phyloP scores from a whole-genome alignment of 306 rosid genomes.

The Begonia fuchsioides region DNA sequence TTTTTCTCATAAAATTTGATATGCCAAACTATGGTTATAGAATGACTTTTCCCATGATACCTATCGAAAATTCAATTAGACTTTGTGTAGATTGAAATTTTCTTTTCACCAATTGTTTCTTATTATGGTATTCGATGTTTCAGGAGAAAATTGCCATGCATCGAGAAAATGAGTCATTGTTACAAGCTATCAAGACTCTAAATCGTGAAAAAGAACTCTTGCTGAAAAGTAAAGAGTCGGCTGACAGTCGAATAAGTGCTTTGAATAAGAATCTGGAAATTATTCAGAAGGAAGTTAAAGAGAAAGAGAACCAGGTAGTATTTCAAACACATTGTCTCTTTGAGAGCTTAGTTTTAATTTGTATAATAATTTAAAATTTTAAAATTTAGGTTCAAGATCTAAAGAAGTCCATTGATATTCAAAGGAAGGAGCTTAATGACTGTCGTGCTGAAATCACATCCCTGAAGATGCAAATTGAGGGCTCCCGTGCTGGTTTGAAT shows the following conservation, averaged over 20 bases:
- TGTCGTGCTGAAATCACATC: constrained; percentile 84
- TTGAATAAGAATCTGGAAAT: constrained; percentile 66
- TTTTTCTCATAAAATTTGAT: too few relatives aligned
- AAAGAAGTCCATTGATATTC: constrained; percentile 66
- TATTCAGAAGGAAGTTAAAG: constrained; percentile 69
- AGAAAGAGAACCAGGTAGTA: constrained; percentile 68
- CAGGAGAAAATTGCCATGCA: constrained; percentile 79
- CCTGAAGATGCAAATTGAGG: constrained; percentile 73
- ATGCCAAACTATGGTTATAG: too few relatives aligned
- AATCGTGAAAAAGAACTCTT: constrained; percentile 47
- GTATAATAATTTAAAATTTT: too few relatives aligned
- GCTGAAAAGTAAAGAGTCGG: constrained; percentile 51
- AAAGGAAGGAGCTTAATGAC: constrained; percentile 62
- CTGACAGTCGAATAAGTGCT: constrained; percentile 50
- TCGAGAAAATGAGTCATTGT: constrained; percentile 43
- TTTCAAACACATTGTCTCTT: constrained; percentile 6
- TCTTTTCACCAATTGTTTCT: constrained; percentile 2
- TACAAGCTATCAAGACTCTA: constrained; percentile 41
- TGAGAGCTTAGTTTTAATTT: constrained; percentile 2
- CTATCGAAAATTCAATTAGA: not conserved
- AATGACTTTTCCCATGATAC: too few relatives aligned
- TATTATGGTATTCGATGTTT: constrained; percentile 3
- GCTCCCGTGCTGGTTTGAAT: constrained; percentile 35
- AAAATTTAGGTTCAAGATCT: constrained; percentile 50
- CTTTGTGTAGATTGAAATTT: not conserved